Evolutionary conservation across 2,329 filamentous ascomycete species (phyloP), one percentile per base, ranked within the genome.

Genomic region (Aspergillus niger): DNA sequence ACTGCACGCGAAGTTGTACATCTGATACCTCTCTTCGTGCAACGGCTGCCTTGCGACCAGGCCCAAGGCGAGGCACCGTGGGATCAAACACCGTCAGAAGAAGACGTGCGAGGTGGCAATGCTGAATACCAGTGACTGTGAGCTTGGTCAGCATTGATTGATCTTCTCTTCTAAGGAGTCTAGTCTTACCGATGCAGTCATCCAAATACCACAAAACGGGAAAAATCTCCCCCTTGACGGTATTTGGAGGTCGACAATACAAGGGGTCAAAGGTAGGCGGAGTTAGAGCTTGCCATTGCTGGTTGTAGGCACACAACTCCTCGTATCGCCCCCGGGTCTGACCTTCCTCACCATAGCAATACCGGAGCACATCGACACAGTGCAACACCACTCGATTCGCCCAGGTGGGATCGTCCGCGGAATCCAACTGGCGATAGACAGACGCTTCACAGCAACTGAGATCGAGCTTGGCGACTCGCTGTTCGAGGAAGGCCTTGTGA

Each of bases 331-430:
- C 28, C 3, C 43, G 79, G 80, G 13, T 76, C 2, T 63, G 59
- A 38, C 69, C 62, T 60, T 62, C 47, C 55, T 71, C 58, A 58
- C 74, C 61, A 65, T 87, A 89, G 68, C 86, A 89, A 64, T 82
- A 87, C 58, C 86, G 83, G n/a, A 89, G 73, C 0, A 87, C 82
- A 60, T 87, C 84, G 11, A 85, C 85, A 54, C 85, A 85, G 64
- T 86, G 83, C 1, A 86, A 78, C 0, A 89, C 80, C 22, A 85
- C 83, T 7, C 85, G 80, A 70, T 88, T 87, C 2, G 85, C 66
- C 72, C 72, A 76, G 1, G 72, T 66, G 4, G 49, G 38, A 15
- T 63, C 62, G n/a, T 63, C 59, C 1, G 56, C 48, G 2, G 43
- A 52, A 2, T 48, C 24, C 15, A 63, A 55, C 17, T 44, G 57